A percentile compares a stretch with the other conserved stretches of the same genome.
phyloP scores from a whole-genome alignment of 306 rosid species.

The Cicer cuneatum region DNA sequence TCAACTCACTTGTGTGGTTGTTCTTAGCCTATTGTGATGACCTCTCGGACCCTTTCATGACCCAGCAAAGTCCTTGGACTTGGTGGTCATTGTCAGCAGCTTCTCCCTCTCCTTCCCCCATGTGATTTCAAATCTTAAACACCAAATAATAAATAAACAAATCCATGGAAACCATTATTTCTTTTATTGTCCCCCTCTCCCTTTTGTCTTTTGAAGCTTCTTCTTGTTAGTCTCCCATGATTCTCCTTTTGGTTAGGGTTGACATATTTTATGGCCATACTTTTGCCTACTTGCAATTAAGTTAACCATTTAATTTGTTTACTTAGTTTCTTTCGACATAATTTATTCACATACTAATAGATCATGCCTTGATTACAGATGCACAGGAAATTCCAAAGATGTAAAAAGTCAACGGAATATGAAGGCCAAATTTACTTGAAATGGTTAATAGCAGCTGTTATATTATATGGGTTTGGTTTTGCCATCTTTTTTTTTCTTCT shows the following conservation, averaged over 20 bases:
- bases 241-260: slow-evolving; percentile 25
- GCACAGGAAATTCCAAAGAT: slow-evolving; percentile 55
- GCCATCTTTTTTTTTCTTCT: slow-evolving; percentile 28
- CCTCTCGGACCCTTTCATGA: no score
- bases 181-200: background rate
- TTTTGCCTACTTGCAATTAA: slow-evolving; percentile 16
- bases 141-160: background rate
- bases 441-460: slow-evolving; percentile 49
- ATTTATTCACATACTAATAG: slow-evolving; percentile 12
- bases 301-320: slow-evolving; percentile 25
- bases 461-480: slow-evolving; percentile 45
- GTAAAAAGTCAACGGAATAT: slow-evolving; percentile 55
- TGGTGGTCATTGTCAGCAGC: background rate
- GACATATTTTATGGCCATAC: slow-evolving; percentile 15
- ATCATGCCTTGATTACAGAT: slow-evolving; percentile 51
- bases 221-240: background rate
- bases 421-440: slow-evolving; percentile 55
- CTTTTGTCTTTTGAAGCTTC: background rate
- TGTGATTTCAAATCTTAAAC: slow-evolving; percentile 25
- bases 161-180: background rate
- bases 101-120: slow-evolving; percentile 11
- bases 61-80: slow-evolving; percentile 1
- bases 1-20: no score
- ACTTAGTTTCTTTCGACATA: background rate
- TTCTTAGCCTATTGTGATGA: no score